phyloP scores from a whole-genome alignment of 2,329 filamentous ascomycete species.

The Fusarium chuoi region DNA sequence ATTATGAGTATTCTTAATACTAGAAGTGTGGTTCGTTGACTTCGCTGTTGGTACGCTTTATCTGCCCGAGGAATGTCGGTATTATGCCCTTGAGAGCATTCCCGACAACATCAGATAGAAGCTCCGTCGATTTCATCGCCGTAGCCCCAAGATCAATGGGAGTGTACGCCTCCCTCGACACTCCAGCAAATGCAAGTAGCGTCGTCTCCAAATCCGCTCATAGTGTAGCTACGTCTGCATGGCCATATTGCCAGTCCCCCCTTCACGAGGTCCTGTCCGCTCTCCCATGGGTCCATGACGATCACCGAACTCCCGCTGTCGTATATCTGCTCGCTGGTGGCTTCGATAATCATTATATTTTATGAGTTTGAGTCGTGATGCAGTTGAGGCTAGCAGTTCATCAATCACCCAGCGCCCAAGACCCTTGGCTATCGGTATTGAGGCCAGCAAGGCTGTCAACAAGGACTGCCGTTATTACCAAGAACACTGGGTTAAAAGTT shows the following conservation, averaged over 20 bases:
- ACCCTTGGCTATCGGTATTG: not conserved
- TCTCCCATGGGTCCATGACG: not conserved
- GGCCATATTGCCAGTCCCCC: not conserved
- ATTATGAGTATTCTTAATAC: not conserved
- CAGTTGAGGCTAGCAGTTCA: not conserved
- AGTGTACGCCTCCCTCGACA: rapidly evolving
- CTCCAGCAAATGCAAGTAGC: rapidly evolving
- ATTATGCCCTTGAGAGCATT: not conserved
- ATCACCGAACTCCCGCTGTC: rapidly evolving
- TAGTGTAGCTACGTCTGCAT: not conserved
- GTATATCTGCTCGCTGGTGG: rapidly evolving
- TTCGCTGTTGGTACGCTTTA: not conserved
- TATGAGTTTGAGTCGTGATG: not conserved
- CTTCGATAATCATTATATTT: not conserved
- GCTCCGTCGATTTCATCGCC: not conserved
- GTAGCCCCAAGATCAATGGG: too few species aligned
- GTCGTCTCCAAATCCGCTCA: not conserved
- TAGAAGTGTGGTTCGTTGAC: rapidly evolving
- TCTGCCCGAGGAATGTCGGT: not conserved
- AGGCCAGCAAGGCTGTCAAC: not conserved
- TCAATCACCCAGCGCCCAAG: rapidly evolving
- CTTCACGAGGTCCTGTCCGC: rapidly evolving
- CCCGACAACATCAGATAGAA: rapidly evolving
- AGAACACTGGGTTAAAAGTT: not conserved
- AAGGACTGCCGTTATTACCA: rapidly evolving